Evolutionary conservation across 345 rosid species (phyloP).

Genomic region (Mallotus nudiflorus): DNA sequence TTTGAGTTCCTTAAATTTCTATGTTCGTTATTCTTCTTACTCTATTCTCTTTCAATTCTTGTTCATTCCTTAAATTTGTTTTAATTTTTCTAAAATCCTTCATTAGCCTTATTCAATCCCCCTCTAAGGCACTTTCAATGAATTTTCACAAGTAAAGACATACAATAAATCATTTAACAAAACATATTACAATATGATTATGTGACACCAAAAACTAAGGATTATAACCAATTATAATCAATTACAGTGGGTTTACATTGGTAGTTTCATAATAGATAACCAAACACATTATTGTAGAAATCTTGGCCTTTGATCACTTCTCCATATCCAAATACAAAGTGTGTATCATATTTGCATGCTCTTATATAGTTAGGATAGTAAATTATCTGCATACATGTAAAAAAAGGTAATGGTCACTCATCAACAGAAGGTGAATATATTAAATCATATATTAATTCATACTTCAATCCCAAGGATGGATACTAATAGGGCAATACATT

Average conservation of each 20-base stretch:
- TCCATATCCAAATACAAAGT: slow-evolving; percentile 45
- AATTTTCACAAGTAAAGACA: too few species aligned
- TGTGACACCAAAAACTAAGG: too few species aligned
- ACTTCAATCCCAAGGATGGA: too few species aligned
- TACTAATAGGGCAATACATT: too few species aligned
- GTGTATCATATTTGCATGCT: slow-evolving; percentile 78
- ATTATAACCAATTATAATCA: background rate
- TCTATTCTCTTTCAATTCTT: too few species aligned
- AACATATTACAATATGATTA: background rate
- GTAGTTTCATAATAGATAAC: slow-evolving; percentile 75
- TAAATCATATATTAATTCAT: too few species aligned
- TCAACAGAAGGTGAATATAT: background rate
- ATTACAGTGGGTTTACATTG: slow-evolving; percentile 59
- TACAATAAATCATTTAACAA: background rate
- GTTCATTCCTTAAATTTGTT: too few species aligned
- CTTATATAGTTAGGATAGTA: slow-evolving; percentile 92
- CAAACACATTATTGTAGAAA: slow-evolving; percentile 74
- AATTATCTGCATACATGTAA: slow-evolving; percentile 68
- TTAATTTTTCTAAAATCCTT: too few species aligned
- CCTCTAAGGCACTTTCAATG: too few species aligned
- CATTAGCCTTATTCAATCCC: too few species aligned
- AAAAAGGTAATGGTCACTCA: background rate
- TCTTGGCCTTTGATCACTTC: slow-evolving; percentile 48
- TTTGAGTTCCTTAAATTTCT: too few species aligned
- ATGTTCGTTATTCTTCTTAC: too few species aligned